phyloP scores from a whole-genome alignment of 2,329 filamentous ascomycete genomes.

The Arachnomyces sp. region DNA sequence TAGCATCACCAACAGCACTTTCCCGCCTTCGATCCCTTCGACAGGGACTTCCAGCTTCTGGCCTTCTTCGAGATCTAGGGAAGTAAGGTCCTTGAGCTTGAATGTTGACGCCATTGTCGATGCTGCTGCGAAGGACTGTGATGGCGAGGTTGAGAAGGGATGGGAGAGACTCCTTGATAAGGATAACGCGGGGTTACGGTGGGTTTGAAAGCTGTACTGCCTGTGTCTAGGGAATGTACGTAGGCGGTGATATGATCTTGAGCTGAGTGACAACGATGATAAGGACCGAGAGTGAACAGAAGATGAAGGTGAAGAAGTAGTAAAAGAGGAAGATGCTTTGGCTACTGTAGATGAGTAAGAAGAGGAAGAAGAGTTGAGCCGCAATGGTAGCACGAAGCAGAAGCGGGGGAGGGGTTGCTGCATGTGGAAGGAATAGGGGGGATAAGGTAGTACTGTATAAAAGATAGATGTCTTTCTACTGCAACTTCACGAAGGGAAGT shows the following conservation, averaged over 20 bases:
- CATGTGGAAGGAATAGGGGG: neutral
- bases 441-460: too few relatives aligned
- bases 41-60: constrained; percentile 87
- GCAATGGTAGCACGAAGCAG: neutral
- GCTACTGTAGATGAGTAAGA: neutral
- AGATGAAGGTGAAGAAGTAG: too few relatives aligned
- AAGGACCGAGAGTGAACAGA: too few relatives aligned
- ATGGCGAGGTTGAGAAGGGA: constrained; percentile 8
- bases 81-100: constrained; percentile 65
- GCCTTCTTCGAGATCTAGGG: constrained; percentile 66
- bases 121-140: constrained; percentile 9
- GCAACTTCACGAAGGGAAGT: too few relatives aligned
- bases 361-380: neutral
- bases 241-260: too few relatives aligned
- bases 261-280: too few relatives aligned
- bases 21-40: constrained; percentile 77
- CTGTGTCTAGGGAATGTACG: too few relatives aligned
- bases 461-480: too few relatives aligned
- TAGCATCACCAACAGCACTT: constrained; percentile 77
- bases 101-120: constrained; percentile 33
- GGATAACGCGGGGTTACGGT: too few relatives aligned
- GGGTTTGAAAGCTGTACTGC: too few relatives aligned
- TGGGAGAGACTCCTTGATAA: neutral
- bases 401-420: constrained; percentile 10
- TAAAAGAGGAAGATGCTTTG: too few relatives aligned